A percentile compares a stretch with the other conserved stretches of the same genome.
Conservation (phyloP, 2,329 filamentous ascomycete genomes). For the Bimuria novae-zelandiae region DNA sequence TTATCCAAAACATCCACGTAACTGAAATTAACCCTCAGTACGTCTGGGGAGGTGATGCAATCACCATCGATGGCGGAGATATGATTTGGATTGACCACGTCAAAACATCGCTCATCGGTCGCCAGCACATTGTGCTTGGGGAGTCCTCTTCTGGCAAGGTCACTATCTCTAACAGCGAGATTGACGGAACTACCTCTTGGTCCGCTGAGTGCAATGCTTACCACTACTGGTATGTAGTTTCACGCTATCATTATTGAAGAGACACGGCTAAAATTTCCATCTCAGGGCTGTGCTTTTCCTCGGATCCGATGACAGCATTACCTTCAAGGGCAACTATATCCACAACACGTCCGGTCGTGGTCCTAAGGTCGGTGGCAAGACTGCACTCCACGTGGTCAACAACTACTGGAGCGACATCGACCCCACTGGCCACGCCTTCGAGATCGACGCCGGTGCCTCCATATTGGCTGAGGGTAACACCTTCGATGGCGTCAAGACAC, state of each 20-base stretch:
- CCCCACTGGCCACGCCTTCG: constrained; percentile 16
- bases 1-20: constrained; percentile 53
- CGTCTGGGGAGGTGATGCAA: constrained; percentile 44
- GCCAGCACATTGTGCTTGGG: constrained; percentile 65
- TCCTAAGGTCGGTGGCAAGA: constrained; percentile 15
- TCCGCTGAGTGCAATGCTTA: constrained; percentile 63
- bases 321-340: constrained; percentile 22
- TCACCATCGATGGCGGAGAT: constrained; percentile 37
- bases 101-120: constrained; percentile 61
- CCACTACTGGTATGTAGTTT: constrained; percentile 59
- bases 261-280: background rate
- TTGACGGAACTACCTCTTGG: constrained; percentile 60
- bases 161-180: constrained; percentile 64
- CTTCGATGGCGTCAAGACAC: constrained; percentile 14
- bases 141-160: constrained; percentile 59
- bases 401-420: constrained; percentile 18
- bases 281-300: constrained; percentile 16
- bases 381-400: constrained; percentile 18
- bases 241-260: no score
- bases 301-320: constrained; percentile 16
- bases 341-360: constrained; percentile 19
- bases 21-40: constrained; percentile 46
- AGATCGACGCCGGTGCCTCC: constrained; percentile 6
- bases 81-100: constrained; percentile 32
- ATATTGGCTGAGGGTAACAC: constrained; percentile 17